Evolutionary conservation across 805 yeast genomes (phyloP).

Genomic region (Candida khao-thaluensis): DNA sequence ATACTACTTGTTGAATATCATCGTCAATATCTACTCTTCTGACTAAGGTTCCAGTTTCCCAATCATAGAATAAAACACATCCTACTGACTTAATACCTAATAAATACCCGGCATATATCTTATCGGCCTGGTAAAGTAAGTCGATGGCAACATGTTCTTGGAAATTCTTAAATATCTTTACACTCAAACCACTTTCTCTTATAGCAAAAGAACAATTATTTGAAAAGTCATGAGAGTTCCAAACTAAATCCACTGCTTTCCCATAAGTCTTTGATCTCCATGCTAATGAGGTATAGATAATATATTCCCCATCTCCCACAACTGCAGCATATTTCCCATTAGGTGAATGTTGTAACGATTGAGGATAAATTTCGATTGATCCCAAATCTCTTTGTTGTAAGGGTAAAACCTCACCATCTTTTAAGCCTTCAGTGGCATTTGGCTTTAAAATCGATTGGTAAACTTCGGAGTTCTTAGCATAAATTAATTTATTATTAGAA

Average conservation of each 20-base stretch:
- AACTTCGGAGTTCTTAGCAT: conserved; percentile 89
- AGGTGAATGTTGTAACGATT: conserved; percentile 85
- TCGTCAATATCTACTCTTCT: conserved; percentile 80
- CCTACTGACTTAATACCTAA: conserved; percentile 83
- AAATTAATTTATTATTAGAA: conserved; percentile 84
- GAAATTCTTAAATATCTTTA: conserved; percentile 79
- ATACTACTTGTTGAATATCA: conserved; percentile 74
- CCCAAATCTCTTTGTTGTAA: conserved; percentile 89
- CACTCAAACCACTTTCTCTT: conserved; percentile 62
- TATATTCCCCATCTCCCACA: conserved; percentile 97
- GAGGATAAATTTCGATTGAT: conserved; percentile 90
- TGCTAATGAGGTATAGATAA: conserved; percentile 92
- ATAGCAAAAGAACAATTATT: conserved; percentile 72
- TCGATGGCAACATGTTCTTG: conserved; percentile 70
- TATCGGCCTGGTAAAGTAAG: conserved; percentile 70
- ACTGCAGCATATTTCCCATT: conserved; percentile 97
- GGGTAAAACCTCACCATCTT: conserved; percentile 79
- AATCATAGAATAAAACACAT: conserved; percentile 84
- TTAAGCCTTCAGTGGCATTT: conserved; percentile 56
- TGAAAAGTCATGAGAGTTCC: conserved; percentile 82
- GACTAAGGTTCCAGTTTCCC: conserved; percentile 85
- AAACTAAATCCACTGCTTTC: conserved; percentile 82
- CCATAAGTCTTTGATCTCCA: conserved; percentile 98
- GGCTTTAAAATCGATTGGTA: conserved; percentile 76
- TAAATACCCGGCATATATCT: conserved; percentile 84